Evolutionary conservation across 2,329 filamentous ascomycete genomes (phyloP), one percentile per base, ranked within the genome.

Genomic region (Tothia fuscella): DNA sequence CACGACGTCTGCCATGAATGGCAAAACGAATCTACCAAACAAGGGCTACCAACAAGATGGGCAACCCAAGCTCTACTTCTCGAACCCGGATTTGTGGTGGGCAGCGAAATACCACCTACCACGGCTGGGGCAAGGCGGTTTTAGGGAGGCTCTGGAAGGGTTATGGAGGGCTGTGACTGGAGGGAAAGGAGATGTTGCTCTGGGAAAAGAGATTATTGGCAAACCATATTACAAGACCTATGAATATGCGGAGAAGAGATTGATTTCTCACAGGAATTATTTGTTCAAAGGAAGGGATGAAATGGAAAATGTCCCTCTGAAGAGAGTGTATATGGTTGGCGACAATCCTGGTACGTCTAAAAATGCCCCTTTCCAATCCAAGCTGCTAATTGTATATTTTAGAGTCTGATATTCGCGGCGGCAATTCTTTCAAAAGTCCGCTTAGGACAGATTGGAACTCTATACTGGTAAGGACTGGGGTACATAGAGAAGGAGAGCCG

Each of bases 31-130:
- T 20, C 67, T 88, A 6, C 74, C 78, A 12, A 84, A 87, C 56
- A 65, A 68, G 43, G 86, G 85, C n/a, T 94, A 82, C 69, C 83
- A 88, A 55, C 73, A 79, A 49, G 83, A 93, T 57, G 74, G 72
- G 1, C 88, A 94, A 58, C 86, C 91, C 0, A 67, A 67, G 14
- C 64, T 96, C 5, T 93, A 81, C 67, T 94, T 93, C 59, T 88
- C 80, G 34, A 96, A 96, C 59, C 77, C 84, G 1, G 91, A 98
- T 61, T 66, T 96, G 3, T 72, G 87, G 53, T 98, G 88, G 88
- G 82, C 86, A 39, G 82, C 87, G 1, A 75, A 74, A 25, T 89
- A 93, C 59, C 84, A 82, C 46, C 73, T 89, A 38, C 85, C 89
- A 22, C 80, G 91, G 4, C 74, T 96, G 31, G 91, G 89, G 1